phyloP scores from a whole-genome alignment of 257 asterid genomes.

The Solanum peruvianum region DNA sequence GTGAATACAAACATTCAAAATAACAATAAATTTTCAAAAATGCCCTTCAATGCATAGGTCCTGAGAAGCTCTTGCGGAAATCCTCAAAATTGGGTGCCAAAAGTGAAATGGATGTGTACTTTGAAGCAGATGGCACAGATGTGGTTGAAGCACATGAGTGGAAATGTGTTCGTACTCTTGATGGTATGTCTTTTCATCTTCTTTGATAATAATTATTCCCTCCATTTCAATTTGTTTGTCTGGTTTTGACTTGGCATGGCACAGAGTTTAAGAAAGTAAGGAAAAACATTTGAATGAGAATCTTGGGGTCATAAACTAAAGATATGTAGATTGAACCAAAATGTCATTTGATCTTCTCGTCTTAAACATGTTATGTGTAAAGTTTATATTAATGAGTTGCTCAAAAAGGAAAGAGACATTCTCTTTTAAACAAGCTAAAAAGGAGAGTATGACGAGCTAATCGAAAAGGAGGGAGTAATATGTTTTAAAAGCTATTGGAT shows the following conservation, averaged over 20 bases:
- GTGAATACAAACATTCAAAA: background rate
- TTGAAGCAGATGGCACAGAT: conserved; percentile 74
- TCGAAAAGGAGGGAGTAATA: background rate
- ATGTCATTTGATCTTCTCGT: background rate
- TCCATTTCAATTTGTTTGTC: background rate
- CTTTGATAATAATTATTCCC: background rate
- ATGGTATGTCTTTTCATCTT: conserved; percentile 41
- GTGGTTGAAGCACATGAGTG: conserved; percentile 79
- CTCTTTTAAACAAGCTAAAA: background rate
- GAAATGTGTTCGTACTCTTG: conserved; percentile 87
- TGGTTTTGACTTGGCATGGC: background rate
- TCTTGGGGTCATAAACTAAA: background rate
- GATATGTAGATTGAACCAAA: background rate
- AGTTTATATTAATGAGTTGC: background rate
- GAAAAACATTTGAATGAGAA: background rate
- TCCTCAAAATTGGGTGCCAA: conserved; percentile 43
- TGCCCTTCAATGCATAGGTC: conserved; percentile 45
- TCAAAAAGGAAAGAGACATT: background rate
- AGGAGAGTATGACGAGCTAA: background rate
- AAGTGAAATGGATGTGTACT: conserved; percentile 30
- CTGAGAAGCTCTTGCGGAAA: conserved; percentile 74
- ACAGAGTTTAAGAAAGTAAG: background rate
- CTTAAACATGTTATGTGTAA: background rate
- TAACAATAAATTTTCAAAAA: background rate
- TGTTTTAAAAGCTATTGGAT: background rate